These are phyloP conservation scores for Sungouiozyma intestinalis DNA, from an alignment of 805 yeast genomes.

Conservation along the genomic window DNA sequence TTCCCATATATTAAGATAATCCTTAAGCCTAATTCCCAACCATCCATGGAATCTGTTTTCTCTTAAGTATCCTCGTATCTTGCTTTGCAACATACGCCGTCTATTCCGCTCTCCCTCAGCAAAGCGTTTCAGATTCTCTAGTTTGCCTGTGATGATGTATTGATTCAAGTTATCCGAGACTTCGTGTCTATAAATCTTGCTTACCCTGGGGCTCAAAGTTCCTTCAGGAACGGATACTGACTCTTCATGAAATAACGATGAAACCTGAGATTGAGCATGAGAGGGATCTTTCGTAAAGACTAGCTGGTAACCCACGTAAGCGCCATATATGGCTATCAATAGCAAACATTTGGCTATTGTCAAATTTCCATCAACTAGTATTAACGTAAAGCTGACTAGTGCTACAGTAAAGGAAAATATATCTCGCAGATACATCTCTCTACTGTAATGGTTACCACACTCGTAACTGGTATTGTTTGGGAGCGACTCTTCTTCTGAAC, in stretches of 20 bases:
- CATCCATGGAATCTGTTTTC: slow-evolving; percentile 18
- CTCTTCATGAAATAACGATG: neutral
- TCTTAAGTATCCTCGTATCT: slow-evolving; percentile 17
- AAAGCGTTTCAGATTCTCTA: slow-evolving; percentile 10
- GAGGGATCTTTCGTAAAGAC: neutral
- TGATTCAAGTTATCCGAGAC: neutral
- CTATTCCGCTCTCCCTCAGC: slow-evolving; percentile 10
- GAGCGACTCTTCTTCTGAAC: too few species aligned
- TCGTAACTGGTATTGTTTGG: too few species aligned
- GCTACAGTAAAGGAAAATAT: slow-evolving; percentile 42
- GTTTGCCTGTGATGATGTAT: neutral
- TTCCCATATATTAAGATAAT: slow-evolving; percentile 24
- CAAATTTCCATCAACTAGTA: slow-evolving; percentile 46
- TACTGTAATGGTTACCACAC: slow-evolving; percentile 22
- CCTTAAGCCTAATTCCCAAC: slow-evolving; percentile 19
- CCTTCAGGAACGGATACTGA: neutral
- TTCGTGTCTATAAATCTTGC: neutral
- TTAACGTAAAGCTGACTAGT: slow-evolving; percentile 34
- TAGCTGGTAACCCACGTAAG: neutral
- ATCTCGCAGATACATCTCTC: slow-evolving; percentile 49
- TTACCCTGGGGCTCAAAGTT: neutral
- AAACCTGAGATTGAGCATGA: neutral
- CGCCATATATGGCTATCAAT: slow-evolving; percentile 1
- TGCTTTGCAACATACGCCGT: slow-evolving; percentile 10
- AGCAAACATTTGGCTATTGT: slow-evolving; percentile 43